Evolutionary conservation across 805 yeast genomes (phyloP).

Genomic region (Brettanomyces naardenensis): DNA sequence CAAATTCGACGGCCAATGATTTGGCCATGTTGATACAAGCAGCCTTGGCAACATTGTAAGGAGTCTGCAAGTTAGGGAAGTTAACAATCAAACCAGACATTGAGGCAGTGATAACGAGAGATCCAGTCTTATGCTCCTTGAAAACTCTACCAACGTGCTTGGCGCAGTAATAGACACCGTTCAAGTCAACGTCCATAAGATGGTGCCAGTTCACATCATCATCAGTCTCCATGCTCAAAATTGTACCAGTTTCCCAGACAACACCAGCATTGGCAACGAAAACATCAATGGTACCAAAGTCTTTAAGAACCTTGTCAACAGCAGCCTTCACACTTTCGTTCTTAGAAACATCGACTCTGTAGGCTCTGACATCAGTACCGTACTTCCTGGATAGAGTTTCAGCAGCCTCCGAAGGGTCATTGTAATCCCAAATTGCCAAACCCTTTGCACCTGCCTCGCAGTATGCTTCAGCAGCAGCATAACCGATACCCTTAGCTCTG

Average conservation of each 20-base stretch:
- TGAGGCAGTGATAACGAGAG: slow-evolving; percentile 45
- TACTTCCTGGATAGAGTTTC: slow-evolving; percentile 17
- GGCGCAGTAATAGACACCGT: slow-evolving; percentile 47
- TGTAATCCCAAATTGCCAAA: slow-evolving; percentile 42
- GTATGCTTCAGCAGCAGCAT: slow-evolving; percentile 71
- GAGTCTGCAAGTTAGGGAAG: slow-evolving; percentile 45
- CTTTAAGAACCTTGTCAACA: slow-evolving; percentile 25
- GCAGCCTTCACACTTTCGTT: slow-evolving; percentile 26
- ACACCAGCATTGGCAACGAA: slow-evolving; percentile 83
- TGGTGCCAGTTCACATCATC: slow-evolving; percentile 24
- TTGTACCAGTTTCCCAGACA: slow-evolving; percentile 27
- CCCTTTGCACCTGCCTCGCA: slow-evolving; percentile 81
- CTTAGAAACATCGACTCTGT: slow-evolving; percentile 31
- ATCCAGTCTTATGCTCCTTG: slow-evolving; percentile 40
- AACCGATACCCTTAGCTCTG: slow-evolving; percentile 60
- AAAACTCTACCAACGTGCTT: slow-evolving; percentile 41
- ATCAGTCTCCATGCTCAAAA: slow-evolving; percentile 27
- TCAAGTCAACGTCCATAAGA: slow-evolving; percentile 42
- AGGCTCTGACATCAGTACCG: slow-evolving; percentile 18
- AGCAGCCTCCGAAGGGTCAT: slow-evolving; percentile 17
- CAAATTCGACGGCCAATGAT: slow-evolving; percentile 42
- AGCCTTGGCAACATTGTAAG: slow-evolving; percentile 43
- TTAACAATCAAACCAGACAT: slow-evolving; percentile 50
- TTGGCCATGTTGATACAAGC: slow-evolving; percentile 41
- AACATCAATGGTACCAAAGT: slow-evolving; percentile 71